Evolutionary conservation across 2,329 filamentous ascomycete genomes (phyloP), one percentile per base, ranked within the genome.

Genomic region (Xylaria sp.): DNA sequence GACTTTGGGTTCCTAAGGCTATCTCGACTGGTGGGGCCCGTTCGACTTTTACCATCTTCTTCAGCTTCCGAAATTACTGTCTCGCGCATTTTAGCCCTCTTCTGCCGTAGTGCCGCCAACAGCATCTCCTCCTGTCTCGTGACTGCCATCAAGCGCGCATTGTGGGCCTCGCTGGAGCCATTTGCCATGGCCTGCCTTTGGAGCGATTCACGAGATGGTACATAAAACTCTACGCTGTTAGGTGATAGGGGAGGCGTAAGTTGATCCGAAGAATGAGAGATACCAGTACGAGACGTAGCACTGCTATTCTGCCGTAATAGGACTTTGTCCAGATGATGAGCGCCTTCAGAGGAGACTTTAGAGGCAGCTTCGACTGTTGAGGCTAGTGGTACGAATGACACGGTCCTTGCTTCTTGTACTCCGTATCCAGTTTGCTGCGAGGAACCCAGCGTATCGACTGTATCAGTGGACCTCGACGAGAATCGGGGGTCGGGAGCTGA

Each of bases 91-190:
- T 81, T 80, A 2, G 86, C 83, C n/a, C 86, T 82, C 79, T 88
- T 88, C 72, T 85, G 83, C 9, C 87, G 83, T 51, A 89, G 80
- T 2, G 87, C 87, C 1, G 87, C 84, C 3, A 89, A 80, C 0
- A 89, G 80, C 82, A 88, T 84, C 76, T 89, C 86, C 69, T 89
- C 87, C 69, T 89, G 86, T 3, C 81, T 83, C 0, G 86, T 89
- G 20, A 89, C 86, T 0, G 86, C 85, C 84, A 89, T 88, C 64
- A 88, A 80, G 1, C 86, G 83, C 15, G 79, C 80, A 51, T 80
- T 80, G 55, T 76, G 74, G 28, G 69, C 69, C 55, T 77, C 79
- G 43, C 70, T 71, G n/a, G 57, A 66, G 15, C 72, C 75, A 58
- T 58, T 70, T 12, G 67, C 62, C 36, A 70, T 69, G 18, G 75